Base-by-base conservation (phyloP, 129 eudicot species). In the Logfia minima region DNA sequence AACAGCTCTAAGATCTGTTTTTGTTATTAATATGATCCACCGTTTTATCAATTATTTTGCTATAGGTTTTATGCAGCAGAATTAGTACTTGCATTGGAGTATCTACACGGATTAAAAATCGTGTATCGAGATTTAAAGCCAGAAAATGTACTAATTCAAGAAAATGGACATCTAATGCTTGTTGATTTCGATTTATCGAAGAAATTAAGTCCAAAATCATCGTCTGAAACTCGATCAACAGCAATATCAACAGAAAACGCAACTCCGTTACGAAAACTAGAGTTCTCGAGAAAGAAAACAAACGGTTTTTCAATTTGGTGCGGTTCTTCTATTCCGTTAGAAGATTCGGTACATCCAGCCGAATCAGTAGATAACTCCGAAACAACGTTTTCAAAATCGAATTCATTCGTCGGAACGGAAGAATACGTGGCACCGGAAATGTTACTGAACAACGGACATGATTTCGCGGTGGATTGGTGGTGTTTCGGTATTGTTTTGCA, bases 381-480 rank as follows among this genome's bases (percentile, higher is more conserved):
- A 32, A 70, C 65, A 60, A 82, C 91, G 19, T 74, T 72, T 17
- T 81, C 83, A 19, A 93, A 94, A 59, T 84, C 96, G 2, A 94
- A 91, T 83, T 91, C 98, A 29, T 91, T 94, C 79, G 98, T 94
- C 29, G 98, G 98, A n/a, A 94, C 98, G 7, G 98, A 94, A 77
- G 98, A 94, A 62, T 94, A 94, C 82, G 86, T 94, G 70, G 89
- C 98, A 24, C 97, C 97, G 31, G 97, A 94, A 80, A 83, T 94
- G 70, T 74, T 94, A 34, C 58, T 74, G 7, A 91, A 93, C 10
- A 71, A 79, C 71, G 97, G 97, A 45, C 98, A 94, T 69, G 93
- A 83, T 75, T 89, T 84, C 72, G 22, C 92, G 58, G 87, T 94
- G 66, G 97, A 94, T 83, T 91, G 88, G 88, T 91, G 98, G 98